A percentile compares a stretch with the other conserved stretches of the same genome.
These are phyloP conservation scores for Eucalyptus sp. DNA, from an alignment of 345 rosid species.

Conservation along the genomic window DNA sequence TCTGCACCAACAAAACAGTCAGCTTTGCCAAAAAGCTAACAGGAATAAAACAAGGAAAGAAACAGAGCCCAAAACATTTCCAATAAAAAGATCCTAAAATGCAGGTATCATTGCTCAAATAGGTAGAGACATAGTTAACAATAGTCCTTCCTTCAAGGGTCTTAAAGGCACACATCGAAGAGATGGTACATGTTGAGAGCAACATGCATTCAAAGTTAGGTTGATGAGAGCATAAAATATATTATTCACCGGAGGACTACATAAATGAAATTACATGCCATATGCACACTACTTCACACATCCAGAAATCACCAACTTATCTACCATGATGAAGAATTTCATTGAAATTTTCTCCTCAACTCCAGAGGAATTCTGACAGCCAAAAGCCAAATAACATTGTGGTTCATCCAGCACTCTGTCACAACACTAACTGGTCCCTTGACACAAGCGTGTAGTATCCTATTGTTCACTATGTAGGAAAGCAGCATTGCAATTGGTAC, in stretches of 20 bases:
- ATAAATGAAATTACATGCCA: background rate
- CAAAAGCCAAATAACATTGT: background rate
- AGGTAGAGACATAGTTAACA: background rate
- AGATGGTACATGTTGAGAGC: background rate
- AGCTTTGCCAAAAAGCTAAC: background rate
- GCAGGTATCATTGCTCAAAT: background rate
- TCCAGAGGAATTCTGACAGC: background rate
- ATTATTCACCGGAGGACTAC: background rate
- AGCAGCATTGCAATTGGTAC: background rate
- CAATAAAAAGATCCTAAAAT: background rate
- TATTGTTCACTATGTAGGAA: background rate
- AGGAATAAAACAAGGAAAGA: background rate
- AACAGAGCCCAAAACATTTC: background rate
- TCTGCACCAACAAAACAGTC: conserved; percentile 30
- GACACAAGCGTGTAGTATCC: background rate
- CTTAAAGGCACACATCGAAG: background rate
- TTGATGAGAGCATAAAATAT: background rate
- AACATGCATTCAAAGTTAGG: background rate
- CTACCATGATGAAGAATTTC: background rate
- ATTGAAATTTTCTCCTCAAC: background rate
- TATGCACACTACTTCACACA: background rate
- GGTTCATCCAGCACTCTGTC: background rate
- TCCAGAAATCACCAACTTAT: background rate
- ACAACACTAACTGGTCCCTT: background rate
- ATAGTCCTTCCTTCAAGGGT: background rate